Conservation (phyloP, 768 basidiomycete genomes). For the Leccinum fibrillosum region DNA sequence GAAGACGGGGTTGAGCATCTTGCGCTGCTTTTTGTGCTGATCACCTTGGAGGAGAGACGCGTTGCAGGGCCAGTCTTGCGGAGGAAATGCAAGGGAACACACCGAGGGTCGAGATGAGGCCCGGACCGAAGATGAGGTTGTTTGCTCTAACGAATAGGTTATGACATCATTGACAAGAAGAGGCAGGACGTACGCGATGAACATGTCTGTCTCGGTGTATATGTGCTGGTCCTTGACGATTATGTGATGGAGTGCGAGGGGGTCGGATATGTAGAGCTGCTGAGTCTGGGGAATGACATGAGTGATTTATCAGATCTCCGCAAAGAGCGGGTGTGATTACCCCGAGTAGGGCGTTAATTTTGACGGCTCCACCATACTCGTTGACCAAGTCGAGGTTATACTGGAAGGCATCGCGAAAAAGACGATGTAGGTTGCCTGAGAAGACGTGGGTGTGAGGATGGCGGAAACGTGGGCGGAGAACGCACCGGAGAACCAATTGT, state of each 20-base stretch:
- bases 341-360: conserved; percentile 34
- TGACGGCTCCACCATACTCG: conserved; percentile 35
- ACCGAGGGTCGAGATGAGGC: conserved; percentile 38
- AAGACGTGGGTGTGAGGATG: background rate
- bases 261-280: conserved; percentile 37
- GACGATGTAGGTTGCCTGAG: conserved; percentile 31
- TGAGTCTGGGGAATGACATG: conserved; percentile 12
- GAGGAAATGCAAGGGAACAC: background rate
- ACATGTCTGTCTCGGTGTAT: conserved; percentile 37
- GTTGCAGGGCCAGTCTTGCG: background rate
- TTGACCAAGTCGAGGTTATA: conserved; percentile 31
- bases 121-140: conserved; percentile 35
- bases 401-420: conserved; percentile 32
- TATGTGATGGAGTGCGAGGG: conserved; percentile 36
- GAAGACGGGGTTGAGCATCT: conserved; percentile 34
- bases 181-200: conserved; percentile 25
- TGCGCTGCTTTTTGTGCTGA: conserved; percentile 31
- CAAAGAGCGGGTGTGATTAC: conserved; percentile 14
- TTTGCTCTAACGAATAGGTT: conserved; percentile 18
- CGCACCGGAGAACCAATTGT: conserved; percentile 35
- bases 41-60: conserved; percentile 16
- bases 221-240: conserved; percentile 35
- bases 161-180: background rate
- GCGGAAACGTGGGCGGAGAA: background rate
- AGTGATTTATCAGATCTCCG: background rate